Evolutionary conservation across 805 yeast species (phyloP).

Genomic region (Ascoidea rubescens): DNA sequence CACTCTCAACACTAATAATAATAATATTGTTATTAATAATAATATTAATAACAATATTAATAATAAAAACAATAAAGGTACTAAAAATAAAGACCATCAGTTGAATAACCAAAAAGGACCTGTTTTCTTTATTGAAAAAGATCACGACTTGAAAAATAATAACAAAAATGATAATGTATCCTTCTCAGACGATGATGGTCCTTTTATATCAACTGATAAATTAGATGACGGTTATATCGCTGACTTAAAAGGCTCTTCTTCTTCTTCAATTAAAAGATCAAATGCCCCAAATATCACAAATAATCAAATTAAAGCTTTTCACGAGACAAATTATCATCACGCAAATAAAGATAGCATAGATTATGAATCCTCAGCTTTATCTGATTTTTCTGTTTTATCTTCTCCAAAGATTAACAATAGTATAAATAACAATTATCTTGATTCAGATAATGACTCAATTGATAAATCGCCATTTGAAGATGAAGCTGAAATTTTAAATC

Average conservation of each 20-base stretch:
- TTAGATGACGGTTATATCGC: neutral
- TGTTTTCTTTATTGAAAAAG: neutral
- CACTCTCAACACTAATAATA: too few relatives aligned
- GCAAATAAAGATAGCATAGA: neutral
- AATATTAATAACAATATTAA: too few relatives aligned
- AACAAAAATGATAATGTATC: neutral
- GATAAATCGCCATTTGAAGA: neutral
- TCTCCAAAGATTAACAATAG: neutral
- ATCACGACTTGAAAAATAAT: neutral
- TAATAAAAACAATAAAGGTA: too few relatives aligned
- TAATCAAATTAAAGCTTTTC: too few relatives aligned
- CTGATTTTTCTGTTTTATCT: neutral
- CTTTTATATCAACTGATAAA: neutral
- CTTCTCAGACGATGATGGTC: neutral
- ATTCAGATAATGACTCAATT: neutral
- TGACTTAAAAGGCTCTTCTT: neutral
- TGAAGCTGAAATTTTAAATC: neutral
- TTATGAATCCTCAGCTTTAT: neutral
- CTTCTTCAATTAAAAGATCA: neutral
- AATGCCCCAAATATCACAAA: neutral
- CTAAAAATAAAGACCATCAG: too few relatives aligned
- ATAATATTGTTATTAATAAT: too few relatives aligned
- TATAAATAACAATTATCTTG: too few relatives aligned
- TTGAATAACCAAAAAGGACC: too few relatives aligned
- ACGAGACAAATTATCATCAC: neutral